phyloP scores from a whole-genome alignment of 2,329 filamentous ascomycete species.

The Neoarthrinium moseri region DNA sequence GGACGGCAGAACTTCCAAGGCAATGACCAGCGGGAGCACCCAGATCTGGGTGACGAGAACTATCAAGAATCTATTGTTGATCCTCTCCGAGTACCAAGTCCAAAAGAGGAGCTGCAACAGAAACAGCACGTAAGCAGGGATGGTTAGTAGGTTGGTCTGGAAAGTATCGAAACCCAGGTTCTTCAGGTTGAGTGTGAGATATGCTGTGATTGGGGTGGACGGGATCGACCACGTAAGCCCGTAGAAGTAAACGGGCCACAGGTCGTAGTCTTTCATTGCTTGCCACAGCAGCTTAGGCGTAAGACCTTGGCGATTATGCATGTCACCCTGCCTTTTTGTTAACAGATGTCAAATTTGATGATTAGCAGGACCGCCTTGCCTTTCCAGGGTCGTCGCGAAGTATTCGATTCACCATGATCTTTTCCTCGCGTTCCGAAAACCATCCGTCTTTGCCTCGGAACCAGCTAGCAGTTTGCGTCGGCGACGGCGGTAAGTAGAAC shows the following conservation, averaged over 20 bases:
- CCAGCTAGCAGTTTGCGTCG: slow-evolving; percentile 51
- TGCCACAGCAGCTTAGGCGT: slow-evolving; percentile 45
- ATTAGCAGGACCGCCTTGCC: slow-evolving; percentile 25
- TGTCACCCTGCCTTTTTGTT: slow-evolving; percentile 35
- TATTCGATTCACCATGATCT: slow-evolving; percentile 59
- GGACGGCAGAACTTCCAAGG: slow-evolving; percentile 38
- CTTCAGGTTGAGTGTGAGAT: slow-evolving; percentile 16
- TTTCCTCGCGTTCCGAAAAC: slow-evolving; percentile 61
- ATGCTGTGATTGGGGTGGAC: slow-evolving; percentile 17
- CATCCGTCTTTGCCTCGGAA: slow-evolving; percentile 57
- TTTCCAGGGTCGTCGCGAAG: slow-evolving; percentile 55
- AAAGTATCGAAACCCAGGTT: slow-evolving; percentile 16
- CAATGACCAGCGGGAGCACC: slow-evolving; percentile 50
- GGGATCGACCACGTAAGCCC: slow-evolving; percentile 25
- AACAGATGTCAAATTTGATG: not conserved
- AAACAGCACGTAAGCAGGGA: slow-evolving; percentile 42
- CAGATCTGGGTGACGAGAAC: slow-evolving; percentile 45
- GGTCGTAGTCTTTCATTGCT: slow-evolving; percentile 51
- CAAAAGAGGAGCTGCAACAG: slow-evolving; percentile 40
- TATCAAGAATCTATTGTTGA: slow-evolving; percentile 29
- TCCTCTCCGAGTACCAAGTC: slow-evolving; percentile 42
- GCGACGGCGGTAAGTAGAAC: slow-evolving; percentile 44
- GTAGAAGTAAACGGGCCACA: slow-evolving; percentile 56
- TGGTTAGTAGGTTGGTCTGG: slow-evolving; percentile 49
- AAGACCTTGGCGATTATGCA: slow-evolving; percentile 59